Percentiles rank a stretch among this genome's conserved stretches.
Evolutionary conservation across 2,329 filamentous ascomycete species (phyloP).

Genomic region (Trichoderma sp.): DNA sequence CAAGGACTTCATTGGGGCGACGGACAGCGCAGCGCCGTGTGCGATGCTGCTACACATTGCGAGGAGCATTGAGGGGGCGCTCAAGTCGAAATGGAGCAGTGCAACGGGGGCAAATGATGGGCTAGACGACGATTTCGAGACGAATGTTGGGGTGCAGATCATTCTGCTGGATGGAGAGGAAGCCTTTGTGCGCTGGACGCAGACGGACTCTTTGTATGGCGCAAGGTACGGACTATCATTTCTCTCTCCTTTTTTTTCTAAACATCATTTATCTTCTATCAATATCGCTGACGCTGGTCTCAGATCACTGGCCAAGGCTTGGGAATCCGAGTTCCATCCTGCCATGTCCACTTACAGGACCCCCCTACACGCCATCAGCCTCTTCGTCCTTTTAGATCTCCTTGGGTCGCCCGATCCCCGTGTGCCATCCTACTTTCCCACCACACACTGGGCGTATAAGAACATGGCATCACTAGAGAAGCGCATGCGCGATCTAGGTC

Average conservation of each 20-base stretch:
- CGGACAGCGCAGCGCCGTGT: constrained; percentile 90
- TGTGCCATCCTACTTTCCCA: constrained; percentile 84
- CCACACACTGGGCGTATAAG: constrained; percentile 92
- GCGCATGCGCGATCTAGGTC: constrained; percentile 68
- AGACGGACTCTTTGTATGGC: constrained; percentile 84
- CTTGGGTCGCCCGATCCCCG: constrained; percentile 70
- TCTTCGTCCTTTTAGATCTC: constrained; percentile 91
- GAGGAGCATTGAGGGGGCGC: constrained; percentile 74
- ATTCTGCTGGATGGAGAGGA: constrained; percentile 93
- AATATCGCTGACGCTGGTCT: neutral
- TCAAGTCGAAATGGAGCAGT: constrained; percentile 80
- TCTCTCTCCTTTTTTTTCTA: neutral
- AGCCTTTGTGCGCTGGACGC: constrained; percentile 80
- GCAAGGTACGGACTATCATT: constrained; percentile 60
- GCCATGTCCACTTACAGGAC: constrained; percentile 75
- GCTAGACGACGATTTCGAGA: constrained; percentile 62
- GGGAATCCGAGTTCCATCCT: constrained; percentile 73
- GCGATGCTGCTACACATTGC: constrained; percentile 91
- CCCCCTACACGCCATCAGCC: constrained; percentile 75
- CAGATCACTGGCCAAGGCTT: constrained; percentile 74
- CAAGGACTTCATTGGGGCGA: constrained; percentile 88
- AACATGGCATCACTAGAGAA: constrained; percentile 74
- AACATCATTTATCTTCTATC: neutral
- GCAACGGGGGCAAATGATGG: constrained; percentile 66
- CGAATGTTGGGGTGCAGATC: constrained; percentile 83